Evolutionary conservation across 2,329 filamentous ascomycete species (phyloP).

Genomic region (Ascochyta pisi): DNA sequence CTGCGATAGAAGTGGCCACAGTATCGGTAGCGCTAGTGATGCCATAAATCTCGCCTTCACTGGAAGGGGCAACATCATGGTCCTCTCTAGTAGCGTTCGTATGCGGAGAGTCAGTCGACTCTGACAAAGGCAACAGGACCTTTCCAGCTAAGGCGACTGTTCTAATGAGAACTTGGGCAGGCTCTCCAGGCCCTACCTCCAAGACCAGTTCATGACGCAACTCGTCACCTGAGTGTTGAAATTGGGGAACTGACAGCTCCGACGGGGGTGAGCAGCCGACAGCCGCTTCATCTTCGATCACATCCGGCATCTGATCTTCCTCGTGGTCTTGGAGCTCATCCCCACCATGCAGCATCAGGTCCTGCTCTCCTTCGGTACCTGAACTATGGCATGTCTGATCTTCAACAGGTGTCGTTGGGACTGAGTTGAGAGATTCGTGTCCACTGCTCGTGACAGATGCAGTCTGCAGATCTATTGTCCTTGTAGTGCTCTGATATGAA

Average conservation of each 20-base stretch:
- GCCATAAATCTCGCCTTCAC: neutral
- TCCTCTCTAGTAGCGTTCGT: neutral
- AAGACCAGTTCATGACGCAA: neutral
- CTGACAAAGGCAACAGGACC: neutral
- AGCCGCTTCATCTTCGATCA: neutral
- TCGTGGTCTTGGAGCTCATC: neutral
- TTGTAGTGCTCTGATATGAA: no score
- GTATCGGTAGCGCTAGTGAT: neutral
- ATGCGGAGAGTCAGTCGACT: neutral
- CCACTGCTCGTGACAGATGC: no score
- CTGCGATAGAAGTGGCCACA: neutral
- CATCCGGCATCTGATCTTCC: neutral
- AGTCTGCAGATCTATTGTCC: no score
- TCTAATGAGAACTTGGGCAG: neutral
- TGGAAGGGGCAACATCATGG: neutral
- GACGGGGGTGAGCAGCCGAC: neutral
- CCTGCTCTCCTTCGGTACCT: neutral
- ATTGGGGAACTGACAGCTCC: neutral
- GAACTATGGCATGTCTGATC: neutral
- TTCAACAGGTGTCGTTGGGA: no score
- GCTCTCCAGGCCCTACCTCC: neutral
- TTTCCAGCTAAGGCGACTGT: neutral
- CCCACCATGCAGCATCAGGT: neutral
- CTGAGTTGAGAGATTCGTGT: no score
- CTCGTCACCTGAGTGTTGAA: neutral